Base-by-base conservation (phyloP, 2,329 filamentous ascomycete species). In the Fusarium mundagurra region DNA sequence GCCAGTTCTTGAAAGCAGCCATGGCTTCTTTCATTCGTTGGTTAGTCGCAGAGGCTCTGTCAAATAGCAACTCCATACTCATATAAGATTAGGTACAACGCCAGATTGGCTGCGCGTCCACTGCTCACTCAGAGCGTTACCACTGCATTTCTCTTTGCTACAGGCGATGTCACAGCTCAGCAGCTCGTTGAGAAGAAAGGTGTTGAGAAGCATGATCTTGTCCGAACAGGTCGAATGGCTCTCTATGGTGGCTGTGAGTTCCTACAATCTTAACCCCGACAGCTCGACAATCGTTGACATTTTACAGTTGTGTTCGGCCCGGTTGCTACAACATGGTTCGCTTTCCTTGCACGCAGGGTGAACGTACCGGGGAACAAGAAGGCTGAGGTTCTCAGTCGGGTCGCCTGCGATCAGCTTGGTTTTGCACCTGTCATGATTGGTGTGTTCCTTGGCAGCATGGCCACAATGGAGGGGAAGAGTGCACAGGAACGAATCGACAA, bases 101-200 rank as follows among this genome's bases (percentile, higher is more conserved):
- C 90, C 80, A 93, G 91, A 83, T 88, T 98, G 81, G 92, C 93
- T 77, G 89, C 91, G 79, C 90, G 93, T 80, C 96, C 96, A 69
- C 87, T 98, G 77, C 90, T 98, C 80, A 98, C 96, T 17, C 94
- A 98, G 87, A 94, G 92, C 81, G 86, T 98, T 78, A 97, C 95
- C 64, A 98, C 96, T 44, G 93, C 94, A 55, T 89, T 98, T 68
- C 92, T 99, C 73, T 99, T 98, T 82, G 95, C 93, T 67, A 94
- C 95, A 20, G 96, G 96, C 79, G 96, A 99, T 85, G 88, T 93
- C 69, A 92, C 97, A 76, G 94, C 96, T 43, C 96, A 99, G 84
- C 96, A 98, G 85, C 87, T 91, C 41, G 93, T 99, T 68, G 96
- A 98, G 85, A 92, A 91, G 82, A 92, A 89, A 79, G 95, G 95